Base-by-base conservation (phyloP, 2,329 filamentous ascomycete genomes). In the Exophiala aquamarina region DNA sequence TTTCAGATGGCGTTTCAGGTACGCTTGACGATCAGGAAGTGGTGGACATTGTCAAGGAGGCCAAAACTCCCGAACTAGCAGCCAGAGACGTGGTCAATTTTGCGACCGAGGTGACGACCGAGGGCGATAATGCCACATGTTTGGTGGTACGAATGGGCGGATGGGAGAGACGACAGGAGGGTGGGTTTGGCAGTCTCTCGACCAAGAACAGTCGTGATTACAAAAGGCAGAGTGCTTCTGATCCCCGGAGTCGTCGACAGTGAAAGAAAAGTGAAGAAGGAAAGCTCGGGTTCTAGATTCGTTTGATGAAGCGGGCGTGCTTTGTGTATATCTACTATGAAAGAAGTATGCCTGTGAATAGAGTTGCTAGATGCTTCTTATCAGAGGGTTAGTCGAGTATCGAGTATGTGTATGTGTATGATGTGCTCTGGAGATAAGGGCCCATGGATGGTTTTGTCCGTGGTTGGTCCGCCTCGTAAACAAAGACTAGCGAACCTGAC, bases 121-220 rank as follows among this genome's bases (percentile, higher is more conserved):
- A 81, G 37, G 80, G 77, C 1, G 81, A 84, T 59, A 85, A 85
- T 66, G 79, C 81, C 3, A 84, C 82, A 11, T 81, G 78, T 39
- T 64, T 84, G 17, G 81, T 84, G 2, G 75, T 85, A 11, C 69
- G 82, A 38, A 64, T 85, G 15, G 82, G 82, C 4, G 82, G 82
- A 0, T 84, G 82, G 82, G 82, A 84, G 62, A 72, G 82, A 47
- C 66, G 73, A 45, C 62, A 66, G 21, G 91, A 97, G 65, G 93
- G 93, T 3, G 93, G 93, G 0, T 67, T 92, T 50, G 92, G 92
- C 2, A 93, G 89, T 62, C 66, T 97, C 65, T 89, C 90, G 2
- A 97, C 92, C 3, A 95, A 90, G 71, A 92, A 97, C 75, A 82
- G 91, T 64, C 80, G 93, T 51, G 89, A 95, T 58, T 91, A 85